Percentiles rank a stretch among this genome's conserved stretches.
Conservation (phyloP, 2,329 filamentous ascomycete genomes). For the Talaromyces rugulosus region DNA sequence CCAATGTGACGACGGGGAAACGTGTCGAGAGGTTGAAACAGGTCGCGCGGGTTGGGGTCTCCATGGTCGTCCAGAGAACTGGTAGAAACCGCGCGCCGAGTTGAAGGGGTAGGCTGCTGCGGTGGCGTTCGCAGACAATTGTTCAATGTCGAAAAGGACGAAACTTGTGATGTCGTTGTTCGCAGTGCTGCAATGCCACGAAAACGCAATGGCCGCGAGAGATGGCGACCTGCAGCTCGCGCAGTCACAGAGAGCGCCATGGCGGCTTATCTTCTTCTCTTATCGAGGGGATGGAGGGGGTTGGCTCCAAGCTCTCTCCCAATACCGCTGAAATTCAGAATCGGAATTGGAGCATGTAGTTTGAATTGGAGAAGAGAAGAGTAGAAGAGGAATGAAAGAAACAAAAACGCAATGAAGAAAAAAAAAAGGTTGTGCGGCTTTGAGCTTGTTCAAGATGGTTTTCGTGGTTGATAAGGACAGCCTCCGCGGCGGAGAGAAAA, state of each 20-base stretch:
- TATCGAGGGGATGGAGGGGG: constrained; percentile 1
- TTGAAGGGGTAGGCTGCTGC: constrained; percentile 18
- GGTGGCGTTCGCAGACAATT: constrained; percentile 25
- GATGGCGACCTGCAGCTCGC: constrained; percentile 7
- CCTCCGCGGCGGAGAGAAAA: neutral
- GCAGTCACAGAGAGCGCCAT: constrained; percentile 13
- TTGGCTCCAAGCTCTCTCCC: constrained; percentile 5
- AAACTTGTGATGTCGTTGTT: constrained; percentile 10
- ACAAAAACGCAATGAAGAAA: neutral
- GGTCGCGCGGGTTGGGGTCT: constrained; percentile 32
- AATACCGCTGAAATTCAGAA: constrained; percentile 4
- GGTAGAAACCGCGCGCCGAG: constrained; percentile 63
- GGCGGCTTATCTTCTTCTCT: neutral
- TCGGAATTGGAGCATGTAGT: neutral
- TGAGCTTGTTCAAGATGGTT: neutral
- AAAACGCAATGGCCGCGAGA: constrained; percentile 1
- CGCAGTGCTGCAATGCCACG: constrained; percentile 3
- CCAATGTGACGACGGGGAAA: constrained; percentile 86
- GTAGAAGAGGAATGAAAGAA: neutral
- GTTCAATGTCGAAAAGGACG: constrained; percentile 26
- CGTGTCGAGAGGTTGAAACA: constrained; percentile 49
- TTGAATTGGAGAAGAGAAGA: neutral
- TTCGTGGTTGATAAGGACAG: neutral
- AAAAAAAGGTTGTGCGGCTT: neutral
- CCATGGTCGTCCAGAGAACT: constrained; percentile 88